These are phyloP conservation scores for Pseudonitzschia multiseries DNA, from an alignment of 108 stramenopile genomes.

Conservation along the genomic window DNA sequence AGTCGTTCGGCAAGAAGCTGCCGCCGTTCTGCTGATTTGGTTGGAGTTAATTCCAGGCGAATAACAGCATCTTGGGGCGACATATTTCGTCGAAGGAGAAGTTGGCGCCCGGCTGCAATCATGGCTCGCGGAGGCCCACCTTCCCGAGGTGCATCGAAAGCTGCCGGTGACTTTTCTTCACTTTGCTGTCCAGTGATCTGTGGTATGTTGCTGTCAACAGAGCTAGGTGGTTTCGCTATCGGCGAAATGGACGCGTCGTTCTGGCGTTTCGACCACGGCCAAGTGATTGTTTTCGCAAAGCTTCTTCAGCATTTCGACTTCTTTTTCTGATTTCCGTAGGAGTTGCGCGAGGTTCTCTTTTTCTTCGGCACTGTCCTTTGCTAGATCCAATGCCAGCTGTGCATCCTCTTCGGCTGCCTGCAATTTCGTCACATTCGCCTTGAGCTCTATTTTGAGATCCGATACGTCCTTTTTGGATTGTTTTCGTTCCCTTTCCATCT, in stretches of 20 bases:
- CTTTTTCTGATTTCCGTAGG: conserved; percentile 51
- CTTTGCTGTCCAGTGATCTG: background rate
- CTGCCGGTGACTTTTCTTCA: conserved; percentile 3
- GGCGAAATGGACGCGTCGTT: conserved; percentile 36
- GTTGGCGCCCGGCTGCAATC: conserved; percentile 49
- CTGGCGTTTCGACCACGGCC: conserved; percentile 6
- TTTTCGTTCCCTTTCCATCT: conserved; percentile 25
- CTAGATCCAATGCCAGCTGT: conserved; percentile 69
- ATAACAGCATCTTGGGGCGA: conserved; percentile 20
- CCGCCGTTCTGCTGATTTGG: conserved; percentile 43
- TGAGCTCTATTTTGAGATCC: conserved; percentile 39
- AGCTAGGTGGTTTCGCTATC: conserved; percentile 8
- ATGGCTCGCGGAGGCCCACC: conserved; percentile 42
- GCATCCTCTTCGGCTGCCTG: conserved; percentile 89
- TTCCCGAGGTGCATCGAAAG: conserved; percentile 8
- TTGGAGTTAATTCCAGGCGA: conserved; percentile 36
- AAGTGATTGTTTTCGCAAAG: conserved; percentile 4
- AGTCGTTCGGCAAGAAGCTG: conserved; percentile 29
- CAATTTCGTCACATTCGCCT: conserved; percentile 34
- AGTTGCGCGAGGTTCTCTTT: conserved; percentile 66
- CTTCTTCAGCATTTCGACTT: conserved; percentile 44
- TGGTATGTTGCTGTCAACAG: conserved; percentile 12
- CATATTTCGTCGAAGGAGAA: conserved; percentile 32
- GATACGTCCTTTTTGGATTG: conserved; percentile 33
- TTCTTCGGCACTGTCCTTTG: conserved; percentile 61